Evolutionary conservation across 805 yeast species (phyloP), one percentile per base, ranked within the genome.

Genomic region (Candida golubevii): DNA sequence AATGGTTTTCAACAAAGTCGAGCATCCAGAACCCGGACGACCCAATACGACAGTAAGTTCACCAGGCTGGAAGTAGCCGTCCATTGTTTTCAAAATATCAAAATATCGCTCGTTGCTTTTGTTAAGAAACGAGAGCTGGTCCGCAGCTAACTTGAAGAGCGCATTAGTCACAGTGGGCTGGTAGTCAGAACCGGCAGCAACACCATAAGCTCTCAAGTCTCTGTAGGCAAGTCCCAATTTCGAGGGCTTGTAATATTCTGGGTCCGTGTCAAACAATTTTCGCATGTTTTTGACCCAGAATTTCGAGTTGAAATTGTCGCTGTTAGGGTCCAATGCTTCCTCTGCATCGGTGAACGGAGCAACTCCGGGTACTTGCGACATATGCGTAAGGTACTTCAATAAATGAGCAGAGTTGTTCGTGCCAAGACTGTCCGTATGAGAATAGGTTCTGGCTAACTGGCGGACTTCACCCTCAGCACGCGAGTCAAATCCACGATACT

Each of bases 1-100:
- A 51, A 84, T 67, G 3, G 85, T 74, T 53, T 82, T 82, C 54
- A 83, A 66, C 39, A 82, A 65, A 0, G 88, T 82, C 3, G 87
- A 75, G 60, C 88, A 83, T 51, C 89, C 88, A n/a, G 88, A 79
- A 56, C 91, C 91, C 1, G 91, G 91, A 62, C 90, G 76, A 45
- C 93, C 91, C 37, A 85, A 67, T 9, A 85, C 88, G 39, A 83
- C 84, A 7, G 84, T 75, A 38, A 83, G 66, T 48, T 81, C 82
- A 39, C 88, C 88, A 3, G 86, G 81, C 41, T 66, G 66, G 44
- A 81, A 67, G 4, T 75, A 42, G 13, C 82, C 88, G 55, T 82
- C 85, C 85, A 81, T 80, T 28, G 83, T 74, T 58, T 80, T 81
- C 60, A 78, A 67, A 49, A 78, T 82, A 48, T 76, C 78, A 50